Evolutionary conservation across 75 land plant species (phyloP).

Genomic region (Picea sitchensis): DNA sequence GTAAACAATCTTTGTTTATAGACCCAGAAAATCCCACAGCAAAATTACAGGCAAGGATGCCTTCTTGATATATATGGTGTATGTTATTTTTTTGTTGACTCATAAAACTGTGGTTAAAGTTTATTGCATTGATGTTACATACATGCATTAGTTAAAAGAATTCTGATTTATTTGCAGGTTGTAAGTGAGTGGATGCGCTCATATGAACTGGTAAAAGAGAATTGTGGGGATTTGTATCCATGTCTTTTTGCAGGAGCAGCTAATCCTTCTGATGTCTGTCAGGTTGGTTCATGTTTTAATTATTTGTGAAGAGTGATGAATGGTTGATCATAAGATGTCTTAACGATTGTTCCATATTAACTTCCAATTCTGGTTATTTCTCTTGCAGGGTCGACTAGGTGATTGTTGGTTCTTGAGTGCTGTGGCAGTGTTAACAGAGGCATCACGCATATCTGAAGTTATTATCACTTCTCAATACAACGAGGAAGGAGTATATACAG

Average conservation of each 20-base stretch:
- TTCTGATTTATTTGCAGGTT: constrained; percentile 46
- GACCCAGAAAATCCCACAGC: constrained; percentile 80
- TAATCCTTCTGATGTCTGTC: constrained; percentile 99
- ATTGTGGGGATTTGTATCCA: constrained; percentile 42
- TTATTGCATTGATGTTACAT: background rate
- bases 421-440: constrained; percentile 97
- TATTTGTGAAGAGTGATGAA: background rate
- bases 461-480: constrained; percentile 94
- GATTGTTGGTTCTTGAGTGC: constrained; percentile 99
- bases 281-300: constrained; percentile 43
- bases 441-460: constrained; percentile 86
- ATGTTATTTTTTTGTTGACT: constrained; percentile 4
- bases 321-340: background rate
- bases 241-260: constrained; percentile 81
- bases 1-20: constrained; percentile 73
- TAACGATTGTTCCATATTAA: background rate
- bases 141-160: background rate
- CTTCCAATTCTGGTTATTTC: constrained; percentile 1
- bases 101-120: background rate
- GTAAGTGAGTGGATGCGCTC: constrained; percentile 94
- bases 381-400: constrained; percentile 86
- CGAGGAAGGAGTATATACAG: constrained; percentile 98
- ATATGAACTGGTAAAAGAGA: constrained; percentile 61
- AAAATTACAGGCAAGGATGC: constrained; percentile 69
- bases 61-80: background rate